Conservation (phyloP, 2,329 filamentous ascomycete genomes). For the Zopfia rhizophila region DNA sequence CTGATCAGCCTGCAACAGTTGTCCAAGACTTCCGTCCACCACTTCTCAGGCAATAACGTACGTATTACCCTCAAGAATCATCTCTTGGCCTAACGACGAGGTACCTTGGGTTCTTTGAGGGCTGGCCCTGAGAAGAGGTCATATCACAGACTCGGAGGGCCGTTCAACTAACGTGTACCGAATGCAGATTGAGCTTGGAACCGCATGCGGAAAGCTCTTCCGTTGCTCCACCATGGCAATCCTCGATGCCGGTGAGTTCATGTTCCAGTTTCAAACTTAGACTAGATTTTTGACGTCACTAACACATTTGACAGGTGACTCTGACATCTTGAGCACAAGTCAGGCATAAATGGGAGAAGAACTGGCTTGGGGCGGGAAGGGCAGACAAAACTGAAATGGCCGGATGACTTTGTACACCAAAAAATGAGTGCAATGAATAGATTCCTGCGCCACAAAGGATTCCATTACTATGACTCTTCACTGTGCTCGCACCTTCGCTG, state of each 20-base stretch:
- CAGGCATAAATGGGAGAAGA: conserved; percentile 49
- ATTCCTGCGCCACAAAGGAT: conserved; percentile 5
- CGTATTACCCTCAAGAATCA: conserved; percentile 61
- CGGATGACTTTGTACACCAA: conserved; percentile 30
- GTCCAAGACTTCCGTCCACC: conserved; percentile 94
- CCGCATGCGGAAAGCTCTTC: conserved; percentile 99
- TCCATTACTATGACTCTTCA: conserved; percentile 11
- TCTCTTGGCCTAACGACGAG: conserved; percentile 53
- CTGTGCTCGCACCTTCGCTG: conserved; percentile 3
- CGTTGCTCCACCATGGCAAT: conserved; percentile 97
- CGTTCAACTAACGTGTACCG: conserved; percentile 66
- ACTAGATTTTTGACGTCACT: conserved; percentile 12
- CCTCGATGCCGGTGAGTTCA: conserved; percentile 79
- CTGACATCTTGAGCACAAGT: conserved; percentile 90
- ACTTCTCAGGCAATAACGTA: conserved; percentile 99
- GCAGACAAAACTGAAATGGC: conserved; percentile 36
- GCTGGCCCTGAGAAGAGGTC: conserved; percentile 92
- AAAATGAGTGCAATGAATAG: conserved; percentile 16
- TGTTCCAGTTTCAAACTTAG: conserved; percentile 51
- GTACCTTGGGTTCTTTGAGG: conserved; percentile 52
- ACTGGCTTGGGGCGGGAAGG: conserved; percentile 11
- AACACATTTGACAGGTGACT: conserved; percentile 65
- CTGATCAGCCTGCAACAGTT: too few relatives aligned
- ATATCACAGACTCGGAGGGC: conserved; percentile 87
- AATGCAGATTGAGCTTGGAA: conserved; percentile 93